Evolutionary conservation across 2,329 filamentous ascomycete genomes (phyloP), one percentile per base, ranked within the genome.

Genomic region (Penicillium occitanis): DNA sequence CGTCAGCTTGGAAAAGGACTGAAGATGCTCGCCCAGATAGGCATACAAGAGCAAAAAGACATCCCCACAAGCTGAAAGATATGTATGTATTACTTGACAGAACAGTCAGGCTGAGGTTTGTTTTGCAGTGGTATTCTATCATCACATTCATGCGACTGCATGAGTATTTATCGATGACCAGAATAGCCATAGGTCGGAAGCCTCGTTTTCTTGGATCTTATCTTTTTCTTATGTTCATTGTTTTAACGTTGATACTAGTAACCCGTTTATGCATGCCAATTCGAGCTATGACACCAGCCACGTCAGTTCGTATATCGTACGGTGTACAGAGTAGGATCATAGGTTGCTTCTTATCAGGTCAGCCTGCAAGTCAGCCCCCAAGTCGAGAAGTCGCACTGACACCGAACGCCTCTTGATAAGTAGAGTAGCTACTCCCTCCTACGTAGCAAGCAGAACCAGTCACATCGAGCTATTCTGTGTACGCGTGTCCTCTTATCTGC

Each of bases 271-370:
- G 44, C 40, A 40, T n/a, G 53, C 53, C 53, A 58, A 37, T 40
- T 28, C 13, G 17, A 59, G 33, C 35, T 19, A 59, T 42, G 17
- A 42, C 40, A 60, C 37, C 40, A 28, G 55, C 30, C 19, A 25
- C 55, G 55, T 40, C 55, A 25, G 35, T 58, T 25, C n/a, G 55
- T 37, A 40, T 11, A 44, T 28, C 35, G 14, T 42, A 28, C 25
- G 11, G 55, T 5, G 19, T 42, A 28, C 25, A 5, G 55, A 2
- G 19, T 42, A 42, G 33, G 57, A 59, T 37, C 53, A 57, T 57
- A 57, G 53, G 30, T 22, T 37, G 35, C 19, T 59, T 59, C 57
- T 28, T 44, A 59, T 59, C 57, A 40, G 19, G 55, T 58, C 33
- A 58, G 33, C 19, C 0, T 44, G 57, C 55, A 59, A 28, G 19